These are phyloP conservation scores for Aspergillus sp. DNA, from an alignment of 2,329 filamentous ascomycete genomes.

Conservation along the genomic window DNA sequence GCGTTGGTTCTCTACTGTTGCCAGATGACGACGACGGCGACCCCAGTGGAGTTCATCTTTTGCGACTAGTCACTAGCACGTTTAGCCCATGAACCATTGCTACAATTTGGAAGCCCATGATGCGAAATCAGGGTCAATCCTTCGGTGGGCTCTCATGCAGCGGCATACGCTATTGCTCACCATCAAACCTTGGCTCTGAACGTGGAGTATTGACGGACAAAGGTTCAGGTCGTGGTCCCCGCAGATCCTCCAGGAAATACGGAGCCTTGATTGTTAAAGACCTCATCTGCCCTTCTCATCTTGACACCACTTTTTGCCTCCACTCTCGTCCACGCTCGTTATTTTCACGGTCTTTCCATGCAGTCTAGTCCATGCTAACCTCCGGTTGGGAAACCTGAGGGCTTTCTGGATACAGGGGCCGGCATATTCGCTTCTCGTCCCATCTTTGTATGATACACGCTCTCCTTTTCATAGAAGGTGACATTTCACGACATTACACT, in stretches of 20 bases:
- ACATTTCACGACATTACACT: conserved; percentile 9
- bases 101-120: background rate
- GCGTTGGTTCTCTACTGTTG: background rate
- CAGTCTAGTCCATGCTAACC: conserved; percentile 8
- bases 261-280: background rate
- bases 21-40: too few relatives aligned
- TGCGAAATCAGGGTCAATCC: background rate
- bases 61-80: background rate
- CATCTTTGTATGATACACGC: background rate
- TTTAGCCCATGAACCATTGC: background rate
- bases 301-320: background rate
- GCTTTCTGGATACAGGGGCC: background rate
- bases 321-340: background rate
- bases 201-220: background rate
- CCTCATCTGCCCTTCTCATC: background rate
- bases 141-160: background rate
- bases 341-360: background rate
- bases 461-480: too few relatives aligned
- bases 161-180: conserved; percentile 11
- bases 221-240: background rate
- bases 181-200: conserved; percentile 14
- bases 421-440: background rate
- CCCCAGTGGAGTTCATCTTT: background rate
- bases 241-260: background rate
- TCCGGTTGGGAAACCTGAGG: conserved; percentile 6